A percentile compares a stretch with the other conserved stretches of the same genome.
Conservation (phyloP, 1,284 basidiomycete species). For the Sporisorium iseilematis-ciliati region DNA sequence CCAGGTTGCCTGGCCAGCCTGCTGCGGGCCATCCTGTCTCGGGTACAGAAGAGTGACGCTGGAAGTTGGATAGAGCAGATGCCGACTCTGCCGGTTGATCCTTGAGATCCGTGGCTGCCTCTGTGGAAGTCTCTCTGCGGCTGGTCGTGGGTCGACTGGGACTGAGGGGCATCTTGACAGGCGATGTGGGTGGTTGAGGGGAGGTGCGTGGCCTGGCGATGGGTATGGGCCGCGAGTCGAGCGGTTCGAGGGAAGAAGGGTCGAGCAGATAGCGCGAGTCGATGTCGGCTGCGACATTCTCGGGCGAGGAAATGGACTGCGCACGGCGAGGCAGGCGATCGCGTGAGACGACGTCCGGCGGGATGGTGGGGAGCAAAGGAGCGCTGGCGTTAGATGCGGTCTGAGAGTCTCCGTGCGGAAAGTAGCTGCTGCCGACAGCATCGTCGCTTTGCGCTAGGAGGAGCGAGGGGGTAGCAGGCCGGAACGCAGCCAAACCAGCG, state of each 20-base stretch:
- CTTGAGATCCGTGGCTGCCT: neutral
- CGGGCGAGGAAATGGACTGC: constrained; percentile 42
- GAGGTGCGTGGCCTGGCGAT: constrained; percentile 23
- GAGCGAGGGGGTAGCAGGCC: constrained; percentile 45
- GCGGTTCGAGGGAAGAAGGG: constrained; percentile 33
- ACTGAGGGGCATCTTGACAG: constrained; percentile 12
- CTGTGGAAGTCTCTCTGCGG: constrained; percentile 1
- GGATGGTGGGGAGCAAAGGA: constrained; percentile 11
- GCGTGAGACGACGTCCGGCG: neutral
- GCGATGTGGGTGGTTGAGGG: constrained; percentile 8
- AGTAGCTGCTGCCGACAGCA: constrained; percentile 11
- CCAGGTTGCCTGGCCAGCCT: constrained; percentile 33
- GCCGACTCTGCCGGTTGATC: constrained; percentile 10
- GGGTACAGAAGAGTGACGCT: constrained; percentile 51
- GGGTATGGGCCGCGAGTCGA: constrained; percentile 42
- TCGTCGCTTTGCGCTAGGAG: constrained; percentile 29
- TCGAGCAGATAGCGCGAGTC: constrained; percentile 24
- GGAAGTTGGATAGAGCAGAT: constrained; percentile 13
- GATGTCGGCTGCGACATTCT: constrained; percentile 37
- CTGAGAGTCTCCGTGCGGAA: constrained; percentile 4
- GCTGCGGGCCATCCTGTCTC: constrained; percentile 41
- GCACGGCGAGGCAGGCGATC: constrained; percentile 28
- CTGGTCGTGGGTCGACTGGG: constrained; percentile 1
- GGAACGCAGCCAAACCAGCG: constrained; percentile 2
- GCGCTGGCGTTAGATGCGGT: constrained; percentile 22